Conservation (phyloP, 2,329 filamentous ascomycete genomes). For the Monilinia laxa region DNA sequence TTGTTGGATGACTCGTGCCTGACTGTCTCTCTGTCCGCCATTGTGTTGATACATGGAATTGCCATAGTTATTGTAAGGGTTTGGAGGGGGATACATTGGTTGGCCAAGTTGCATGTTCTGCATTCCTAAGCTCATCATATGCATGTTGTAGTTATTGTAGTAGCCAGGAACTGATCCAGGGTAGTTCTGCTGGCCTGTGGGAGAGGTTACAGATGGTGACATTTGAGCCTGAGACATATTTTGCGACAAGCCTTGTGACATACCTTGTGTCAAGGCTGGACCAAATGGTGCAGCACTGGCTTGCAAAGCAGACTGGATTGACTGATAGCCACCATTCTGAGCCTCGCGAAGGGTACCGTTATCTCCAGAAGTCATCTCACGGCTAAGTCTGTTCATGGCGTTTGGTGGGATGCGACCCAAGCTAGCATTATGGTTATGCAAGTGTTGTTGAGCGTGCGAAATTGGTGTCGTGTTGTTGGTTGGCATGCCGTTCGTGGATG, state of each 20-base stretch:
- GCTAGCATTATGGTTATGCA: conserved; percentile 75
- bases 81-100: conserved; percentile 56
- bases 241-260: conserved; percentile 44
- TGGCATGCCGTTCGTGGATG: conserved; percentile 40
- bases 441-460: conserved; percentile 57
- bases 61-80: conserved; percentile 47
- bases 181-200: conserved; percentile 35
- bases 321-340: conserved; percentile 51
- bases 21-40: conserved; percentile 65
- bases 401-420: conserved; percentile 75
- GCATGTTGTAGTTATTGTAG: conserved; percentile 48
- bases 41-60: conserved; percentile 35
- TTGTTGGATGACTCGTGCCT: conserved; percentile 72
- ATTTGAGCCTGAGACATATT: conserved; percentile 37
- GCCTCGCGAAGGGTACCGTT: conserved; percentile 44
- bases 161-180: conserved; percentile 36
- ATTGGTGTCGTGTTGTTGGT: conserved; percentile 46
- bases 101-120: conserved; percentile 60
- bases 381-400: conserved; percentile 66
- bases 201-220: conserved; percentile 34
- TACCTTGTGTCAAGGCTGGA: conserved; percentile 52
- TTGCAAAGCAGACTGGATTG: conserved; percentile 72
- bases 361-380: conserved; percentile 56
- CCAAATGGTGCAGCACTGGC: conserved; percentile 78
- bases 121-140: conserved; percentile 67